Evolutionary conservation across 257 asterid genomes (phyloP), one percentile per base, ranked within the genome.

Genomic region (Pogostemon cablin): DNA sequence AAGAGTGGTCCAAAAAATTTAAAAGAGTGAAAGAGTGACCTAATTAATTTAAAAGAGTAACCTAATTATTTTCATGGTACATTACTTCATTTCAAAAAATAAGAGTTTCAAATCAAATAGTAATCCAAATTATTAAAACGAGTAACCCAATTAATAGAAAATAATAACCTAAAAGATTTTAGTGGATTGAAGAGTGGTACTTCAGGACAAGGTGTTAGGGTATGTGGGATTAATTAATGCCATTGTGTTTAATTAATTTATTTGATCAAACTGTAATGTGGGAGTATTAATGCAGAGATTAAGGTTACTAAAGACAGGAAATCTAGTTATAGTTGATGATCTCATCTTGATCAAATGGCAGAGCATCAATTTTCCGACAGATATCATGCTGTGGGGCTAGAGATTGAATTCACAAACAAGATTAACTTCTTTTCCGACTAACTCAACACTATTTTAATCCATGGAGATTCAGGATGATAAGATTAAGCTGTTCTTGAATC

Each of bases 311-410:
- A 79, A 75, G 64, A 82, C 95, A n/a, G 98, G 98, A n/a, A 92
- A 92, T 62, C 86, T 90, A 9, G 96, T 88, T 9, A 81, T 92
- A 52, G 90, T 84, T 15, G 98, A 92, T 83, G 84, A 82, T 32
- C 49, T 62, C 66, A 77, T 82, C 81, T 67, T 69, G 53, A 90
- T 90, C 50, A 90, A 88, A 79, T 92, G 97, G 98, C 97, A 92
- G 66, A 92, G 85, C 66, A 90, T 92, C 92, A 92, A 92, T 86
- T 90, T 88, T 44, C 98, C 98, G 2, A 88, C 98, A 9, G 88
- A 92, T 52, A 43, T 77, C 12, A 92, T 92, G 95, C 85, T 92
- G 0, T 90, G 95, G 97, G 97, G 97, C 6, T 97, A 92, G 66
- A 83, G 95, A 62, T 78, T 92, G 48, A 92, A 97, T 75, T 85